A percentile compares a stretch with the other conserved stretches of the same genome.
phyloP scores from a whole-genome alignment of 164 flowering plant species.

The Macadamia integrifolia region DNA sequence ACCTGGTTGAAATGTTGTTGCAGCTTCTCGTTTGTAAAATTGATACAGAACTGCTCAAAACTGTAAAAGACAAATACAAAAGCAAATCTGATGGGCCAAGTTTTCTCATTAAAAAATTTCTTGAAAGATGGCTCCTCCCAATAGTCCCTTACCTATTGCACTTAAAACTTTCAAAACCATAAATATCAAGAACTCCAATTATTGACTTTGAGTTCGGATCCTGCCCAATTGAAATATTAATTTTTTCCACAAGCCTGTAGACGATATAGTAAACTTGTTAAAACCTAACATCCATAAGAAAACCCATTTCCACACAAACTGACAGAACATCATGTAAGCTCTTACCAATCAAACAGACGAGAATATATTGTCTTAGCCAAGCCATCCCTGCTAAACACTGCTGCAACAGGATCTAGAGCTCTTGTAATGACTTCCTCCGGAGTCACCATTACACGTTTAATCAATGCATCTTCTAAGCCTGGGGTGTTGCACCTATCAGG shows the following conservation, averaged over 20 bases:
- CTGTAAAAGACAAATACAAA: slow-evolving; percentile 29
- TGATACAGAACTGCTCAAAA: slow-evolving; percentile 99
- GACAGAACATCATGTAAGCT: not conserved
- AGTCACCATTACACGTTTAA: slow-evolving; percentile 91
- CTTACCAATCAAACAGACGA: slow-evolving; percentile 94
- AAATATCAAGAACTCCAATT: slow-evolving; percentile 98
- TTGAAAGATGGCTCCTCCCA: not conserved
- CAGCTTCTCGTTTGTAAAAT: slow-evolving; percentile 92
- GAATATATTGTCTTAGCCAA: slow-evolving; percentile 93
- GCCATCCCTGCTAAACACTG: slow-evolving; percentile 89
- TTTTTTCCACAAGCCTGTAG: slow-evolving; percentile 90
- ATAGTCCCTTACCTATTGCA: slow-evolving; percentile 58
- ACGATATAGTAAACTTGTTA: slow-evolving; percentile 3
- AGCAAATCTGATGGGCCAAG: slow-evolving; percentile 8
- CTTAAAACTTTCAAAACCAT: slow-evolving; percentile 98
- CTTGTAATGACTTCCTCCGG: slow-evolving; percentile 97
- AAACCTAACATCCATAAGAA: slow-evolving; percentile 3
- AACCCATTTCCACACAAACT: not conserved
- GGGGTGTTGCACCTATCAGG: slow-evolving; percentile 70
- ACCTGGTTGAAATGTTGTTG: slow-evolving; percentile 99
- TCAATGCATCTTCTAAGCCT: slow-evolving; percentile 89
- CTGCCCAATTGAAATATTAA: slow-evolving; percentile 92
- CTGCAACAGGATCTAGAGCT: slow-evolving; percentile 88
- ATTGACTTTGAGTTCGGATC: slow-evolving; percentile 85
- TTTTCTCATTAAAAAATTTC: not conserved